A percentile compares a stretch with the other conserved stretches of the same genome.
phyloP scores from a whole-genome alignment of 2,329 filamentous ascomycete genomes.

The Trichoderma aggressivum region DNA sequence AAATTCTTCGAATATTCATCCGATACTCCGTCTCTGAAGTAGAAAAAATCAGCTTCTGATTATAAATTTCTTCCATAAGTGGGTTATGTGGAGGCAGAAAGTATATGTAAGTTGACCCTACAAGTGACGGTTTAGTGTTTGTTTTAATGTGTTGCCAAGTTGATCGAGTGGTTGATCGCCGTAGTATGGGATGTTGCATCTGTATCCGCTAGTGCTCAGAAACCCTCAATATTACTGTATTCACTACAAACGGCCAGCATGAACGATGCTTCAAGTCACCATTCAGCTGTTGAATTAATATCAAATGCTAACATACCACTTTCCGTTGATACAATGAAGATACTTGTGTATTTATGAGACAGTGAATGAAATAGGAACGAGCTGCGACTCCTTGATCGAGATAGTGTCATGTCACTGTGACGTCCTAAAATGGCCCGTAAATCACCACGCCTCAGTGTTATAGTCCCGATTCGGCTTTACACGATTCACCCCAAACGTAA shows the following conservation, averaged over 20 bases:
- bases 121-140: not conserved
- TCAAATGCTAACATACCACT: fast-evolving
- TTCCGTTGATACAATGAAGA: fast-evolving
- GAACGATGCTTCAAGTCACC: not conserved
- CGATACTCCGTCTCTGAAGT: not conserved
- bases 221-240: not conserved
- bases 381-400: not conserved
- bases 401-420: not conserved
- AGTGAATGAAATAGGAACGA: not conserved
- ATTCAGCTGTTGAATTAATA: not conserved
- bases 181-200: not conserved
- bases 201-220: not conserved
- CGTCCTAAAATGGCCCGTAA: not conserved
- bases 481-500: not conserved
- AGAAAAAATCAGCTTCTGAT: not conserved
- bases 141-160: not conserved
- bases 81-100: not conserved
- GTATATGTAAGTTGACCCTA: not conserved
- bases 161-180: not conserved
- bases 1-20: not conserved
- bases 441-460: not conserved
- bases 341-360: fast-evolving
- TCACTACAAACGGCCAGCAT: not conserved
- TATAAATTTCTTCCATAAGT: not conserved
- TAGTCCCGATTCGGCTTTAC: not conserved